Evolutionary conservation across 139 green algal genomes (phyloP).

Genomic region (Choricystis sp.): DNA sequence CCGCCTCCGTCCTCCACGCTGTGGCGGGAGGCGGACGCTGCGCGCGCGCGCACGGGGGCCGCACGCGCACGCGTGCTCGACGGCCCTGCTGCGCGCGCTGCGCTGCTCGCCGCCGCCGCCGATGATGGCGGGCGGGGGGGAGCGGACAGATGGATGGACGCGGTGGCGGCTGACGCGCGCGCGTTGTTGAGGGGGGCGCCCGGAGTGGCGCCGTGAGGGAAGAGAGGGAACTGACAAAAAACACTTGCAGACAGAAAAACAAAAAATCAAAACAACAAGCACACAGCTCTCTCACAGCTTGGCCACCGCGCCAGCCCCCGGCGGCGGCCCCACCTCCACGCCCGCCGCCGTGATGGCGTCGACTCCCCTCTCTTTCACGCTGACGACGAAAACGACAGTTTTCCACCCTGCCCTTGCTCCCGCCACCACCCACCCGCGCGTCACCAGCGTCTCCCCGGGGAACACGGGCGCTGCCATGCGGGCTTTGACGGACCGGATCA

Average conservation of each 20-base stretch:
- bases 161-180: neutral
- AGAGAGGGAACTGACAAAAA: too few species aligned
- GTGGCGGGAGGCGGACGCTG: too few species aligned
- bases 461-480: neutral
- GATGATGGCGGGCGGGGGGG: too few species aligned
- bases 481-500: neutral
- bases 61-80: too few species aligned
- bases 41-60: too few species aligned
- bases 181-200: neutral
- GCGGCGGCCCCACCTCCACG: neutral
- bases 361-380: neutral
- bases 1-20: too few species aligned
- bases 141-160: too few species aligned
- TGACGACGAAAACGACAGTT: neutral
- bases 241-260: neutral
- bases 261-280: neutral
- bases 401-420: neutral
- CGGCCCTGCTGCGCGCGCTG: too few species aligned
- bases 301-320: too few species aligned
- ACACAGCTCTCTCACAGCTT: neutral
- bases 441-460: neutral
- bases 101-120: too few species aligned
- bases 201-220: too few species aligned
- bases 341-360: neutral
- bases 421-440: neutral